Evolutionary conservation across 2,329 filamentous ascomycete genomes (phyloP), one percentile per base, ranked within the genome.

Genomic region (Venturiaceae sp.): DNA sequence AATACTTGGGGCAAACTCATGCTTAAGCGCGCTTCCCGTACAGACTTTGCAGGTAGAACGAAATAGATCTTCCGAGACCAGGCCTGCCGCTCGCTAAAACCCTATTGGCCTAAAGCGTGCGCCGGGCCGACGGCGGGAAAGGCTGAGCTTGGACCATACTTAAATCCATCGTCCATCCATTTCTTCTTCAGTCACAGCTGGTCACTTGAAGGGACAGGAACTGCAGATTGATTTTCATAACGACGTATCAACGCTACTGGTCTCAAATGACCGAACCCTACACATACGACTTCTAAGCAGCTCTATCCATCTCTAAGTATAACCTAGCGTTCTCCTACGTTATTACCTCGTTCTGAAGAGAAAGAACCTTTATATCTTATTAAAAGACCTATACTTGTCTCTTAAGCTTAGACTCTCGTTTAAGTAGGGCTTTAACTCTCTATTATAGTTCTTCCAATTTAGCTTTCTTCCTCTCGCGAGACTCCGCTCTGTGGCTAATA

Each of bases 71-170:
- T 54, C 28, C 28, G 50, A 54, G 50, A 54, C 21, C 50, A 54
- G 50, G 16, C 50, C 50, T 21, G 50, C 50, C 50, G 50, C 28
- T 54, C 50, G 19, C 28, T 50, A 50, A 50, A 54, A 54, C 19
- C 19, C 50, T 54, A 54, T 54, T 54, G 50, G 50, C 50, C n/a
- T 54, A 54, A 54, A 54, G 50, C 28, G 28, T 54, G 19, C 16
- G 50, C 36, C 39, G n/a, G n/a, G n/a, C n/a, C n/a, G n/a, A n/a
- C n/a, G 28, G 53, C 36, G 37, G 53, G 53, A 60, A 57, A 57
- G 58, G 53, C 37, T 57, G 28, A 60, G 58, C 58, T 57, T 60
- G 28, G 58, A 60, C 58, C 37, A 60, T 57, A 60, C 58, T 60
- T 37, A 46, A 60, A 60, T 60, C 58, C 33, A 60, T 60, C 9